Evolutionary conservation across 768 basidiomycete genomes (phyloP), one percentile per base, ranked within the genome.

Genomic region (Artomyces pyxidatus): DNA sequence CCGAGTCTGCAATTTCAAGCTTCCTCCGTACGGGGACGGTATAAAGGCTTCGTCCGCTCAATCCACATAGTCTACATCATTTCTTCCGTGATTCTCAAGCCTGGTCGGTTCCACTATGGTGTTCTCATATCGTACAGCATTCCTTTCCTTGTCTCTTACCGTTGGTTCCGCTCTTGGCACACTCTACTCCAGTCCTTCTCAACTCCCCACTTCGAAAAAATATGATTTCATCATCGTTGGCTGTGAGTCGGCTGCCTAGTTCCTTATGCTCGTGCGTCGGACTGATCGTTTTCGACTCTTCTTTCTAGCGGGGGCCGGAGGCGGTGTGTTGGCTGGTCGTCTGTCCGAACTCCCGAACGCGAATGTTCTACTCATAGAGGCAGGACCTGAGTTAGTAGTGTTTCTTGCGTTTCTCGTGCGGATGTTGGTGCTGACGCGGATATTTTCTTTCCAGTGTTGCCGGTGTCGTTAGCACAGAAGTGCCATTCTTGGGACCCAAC

Each of bases 141-240:
- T n/a, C n/a, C n/a, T n/a, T n/a, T n/a, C n/a, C n/a, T n/a, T n/a
- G n/a, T n/a, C n/a, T n/a, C n/a, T n/a, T n/a, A n/a, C n/a, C n/a
- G n/a, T n/a, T n/a, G n/a, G n/a, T n/a, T n/a, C n/a, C n/a, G n/a
- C n/a, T n/a, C n/a, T n/a, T n/a, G n/a, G n/a, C n/a, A n/a, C n/a
- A n/a, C n/a, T n/a, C n/a, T n/a, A n/a, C n/a, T n/a, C n/a, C n/a
- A n/a, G n/a, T n/a, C n/a, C n/a, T n/a, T n/a, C n/a, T n/a, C n/a
- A n/a, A n/a, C n/a, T n/a, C n/a, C n/a, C n/a, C n/a, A n/a, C n/a
- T n/a, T n/a, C n/a, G n/a, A 42, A 42, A 11, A 32, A 32, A 6
- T 49, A 49, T 42, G 48, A 49, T 32, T 49, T 40, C 39, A 35
- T 49, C 19, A 41, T 49, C 9, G 35, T 49, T 5, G 48, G 48